Percentiles rank a stretch among this genome's conserved stretches.
These are phyloP conservation scores for Cladophialophora chaetospira DNA, from an alignment of 2,329 filamentous ascomycete genomes.

Conservation along the genomic window DNA sequence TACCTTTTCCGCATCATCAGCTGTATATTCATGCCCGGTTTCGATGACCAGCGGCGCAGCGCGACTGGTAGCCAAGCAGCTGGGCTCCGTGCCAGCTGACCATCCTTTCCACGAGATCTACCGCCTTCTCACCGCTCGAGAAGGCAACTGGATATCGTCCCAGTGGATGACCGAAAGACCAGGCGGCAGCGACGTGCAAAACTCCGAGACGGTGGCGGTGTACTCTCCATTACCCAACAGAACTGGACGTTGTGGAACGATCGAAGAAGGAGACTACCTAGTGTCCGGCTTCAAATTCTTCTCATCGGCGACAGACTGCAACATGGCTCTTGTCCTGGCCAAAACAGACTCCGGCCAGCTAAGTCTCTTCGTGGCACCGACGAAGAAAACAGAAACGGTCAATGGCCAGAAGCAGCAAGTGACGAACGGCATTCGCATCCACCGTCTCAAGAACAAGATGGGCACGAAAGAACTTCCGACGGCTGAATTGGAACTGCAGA, in stretches of 20 bases:
- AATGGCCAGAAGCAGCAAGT: conserved; percentile 38
- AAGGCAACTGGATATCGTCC: conserved; percentile 60
- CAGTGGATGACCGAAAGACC: conserved; percentile 44
- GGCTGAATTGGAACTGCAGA: conserved; percentile 65
- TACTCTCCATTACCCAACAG: conserved; percentile 21
- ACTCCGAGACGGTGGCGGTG: conserved; percentile 38
- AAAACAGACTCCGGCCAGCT: conserved; percentile 56
- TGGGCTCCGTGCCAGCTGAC: conserved; percentile 24
- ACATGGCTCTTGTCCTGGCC: conserved; percentile 66
- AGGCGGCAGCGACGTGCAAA: conserved; percentile 41
- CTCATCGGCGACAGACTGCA: conserved; percentile 59
- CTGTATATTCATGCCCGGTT: conserved; percentile 35
- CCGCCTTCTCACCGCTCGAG: conserved; percentile 22
- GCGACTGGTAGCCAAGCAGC: conserved; percentile 29
- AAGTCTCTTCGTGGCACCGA: conserved; percentile 65
- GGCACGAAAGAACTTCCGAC: conserved; percentile 67
- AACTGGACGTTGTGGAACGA: conserved; percentile 39
- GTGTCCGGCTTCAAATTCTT: conserved; percentile 68
- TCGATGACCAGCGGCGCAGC: conserved; percentile 37
- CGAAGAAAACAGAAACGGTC: conserved; percentile 46
- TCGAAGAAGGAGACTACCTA: conserved; percentile 42
- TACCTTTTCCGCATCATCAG: conserved; percentile 35
- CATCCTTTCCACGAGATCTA: conserved; percentile 31
- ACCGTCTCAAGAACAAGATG: conserved; percentile 67
- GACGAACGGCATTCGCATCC: conserved; percentile 67